Base-by-base conservation (phyloP, 768 basidiomycete species). In the Russula compacta region DNA sequence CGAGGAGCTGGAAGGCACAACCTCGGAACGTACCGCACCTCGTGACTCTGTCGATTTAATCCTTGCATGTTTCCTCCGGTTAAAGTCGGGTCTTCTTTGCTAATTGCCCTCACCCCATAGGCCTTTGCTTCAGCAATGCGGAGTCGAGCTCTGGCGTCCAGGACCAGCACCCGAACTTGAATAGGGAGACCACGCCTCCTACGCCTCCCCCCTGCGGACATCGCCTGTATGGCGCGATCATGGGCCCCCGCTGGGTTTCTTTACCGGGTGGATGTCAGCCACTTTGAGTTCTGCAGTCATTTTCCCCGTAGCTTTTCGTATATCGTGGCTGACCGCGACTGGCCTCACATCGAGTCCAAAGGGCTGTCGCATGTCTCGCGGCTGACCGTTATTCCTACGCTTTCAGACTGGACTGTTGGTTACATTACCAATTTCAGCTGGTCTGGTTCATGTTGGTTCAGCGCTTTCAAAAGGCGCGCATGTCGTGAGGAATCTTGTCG, bases 401-500 rank as follows among this genome's bases (percentile, higher is more conserved):
- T 51, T 53, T 63, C 50, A 53, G 44, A 11, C 61, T 35, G n/a
- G 38, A 3, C 46, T 42, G 32, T 42, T 53, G 51, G 61, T 53
- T 58, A 44, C 42, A 48, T 62, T 47, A 33, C 56, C 38, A 58
- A 58, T 58, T 36, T 52, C 56, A 49, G 7, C 46, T 38, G 44
- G 56, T 42, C 52, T 51, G 32, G 61, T 63, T 53, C 52, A 21
- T n/a, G 56, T 58, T 17, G 15, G 51, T 19, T 36, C 21, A 46
- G 51, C 46, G 56, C 46, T 47, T 47, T 36, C 52, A 52, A 53
- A 63, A 46, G 40, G 52, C 57, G 44, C 58, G 53, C 35, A 52
- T 66, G 54, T 58, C 53, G 53, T 44, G n/a, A 52, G 39, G 14
- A 51, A 58, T 52, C 44, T 60, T 46, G 42, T 52, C 40, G 43